Base-by-base conservation (phyloP, 768 basidiomycete species). In the Astraeus odoratus region DNA sequence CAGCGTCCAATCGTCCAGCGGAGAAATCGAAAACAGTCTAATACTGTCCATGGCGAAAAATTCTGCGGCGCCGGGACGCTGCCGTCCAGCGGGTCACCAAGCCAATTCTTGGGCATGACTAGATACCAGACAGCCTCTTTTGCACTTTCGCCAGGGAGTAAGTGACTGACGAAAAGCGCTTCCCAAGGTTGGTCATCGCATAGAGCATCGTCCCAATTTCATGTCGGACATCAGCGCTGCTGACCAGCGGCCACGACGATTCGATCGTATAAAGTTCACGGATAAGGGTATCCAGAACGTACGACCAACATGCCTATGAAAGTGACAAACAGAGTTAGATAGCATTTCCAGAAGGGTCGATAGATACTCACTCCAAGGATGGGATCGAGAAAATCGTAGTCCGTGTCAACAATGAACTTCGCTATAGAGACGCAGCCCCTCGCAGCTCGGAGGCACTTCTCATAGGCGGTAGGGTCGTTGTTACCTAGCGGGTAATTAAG, bases 301-400 rank as follows among this genome's bases (percentile, higher is more conserved):
- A 71, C 13, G 80, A 79, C 86, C 86, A 86, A 52, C 83, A 86
- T 8, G 79, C 75, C 85, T 85, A 51, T 25, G 52, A 41, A 22
- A 39, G 18, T 41, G 29, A 35, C 5, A 24, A n/a, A n/a, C n/a
- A n/a, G n/a, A 40, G 24, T 46, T 55, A 34, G 51, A 35, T 46
- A n/a, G n/a, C 10, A 43, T 36, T 25, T 50, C 29, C 35, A 34
- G 49, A 42, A 10, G 36, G 30, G 30, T 12, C 4, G 39, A 10
- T 3, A 16, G 29, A n/a, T 39, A 65, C 83, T 51, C 68, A 87
- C 85, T 42, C 81, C 83, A 50, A 87, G 71, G 51, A 87, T 77
- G 20, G 86, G 86, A 65, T 89, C 86, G n/a, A 87, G 71, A 61
- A 78, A 82, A 30, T 75, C 72, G 50, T 77, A 82, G 54, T 87